Base-by-base conservation (phyloP, 768 basidiomycete species). In the Russula griseocarnosa region DNA sequence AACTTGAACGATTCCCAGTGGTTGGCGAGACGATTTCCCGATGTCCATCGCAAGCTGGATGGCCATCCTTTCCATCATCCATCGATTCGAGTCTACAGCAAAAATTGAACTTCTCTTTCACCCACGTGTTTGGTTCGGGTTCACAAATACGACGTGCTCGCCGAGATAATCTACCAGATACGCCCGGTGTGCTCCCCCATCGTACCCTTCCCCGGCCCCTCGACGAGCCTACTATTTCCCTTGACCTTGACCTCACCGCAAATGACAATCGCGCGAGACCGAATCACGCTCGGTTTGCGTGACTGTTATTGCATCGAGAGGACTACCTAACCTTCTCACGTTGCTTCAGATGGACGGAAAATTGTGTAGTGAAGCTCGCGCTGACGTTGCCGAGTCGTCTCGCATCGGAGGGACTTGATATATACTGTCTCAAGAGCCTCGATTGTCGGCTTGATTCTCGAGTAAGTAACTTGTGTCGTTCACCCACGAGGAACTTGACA, bases 371-470 rank as follows among this genome's bases (percentile, higher is more conserved):
- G 75, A 71, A 58, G 70, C 79, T 1, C 66, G 77, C 22, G 77
- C 71, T 50, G 79, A 74, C 55, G 73, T 81, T 28, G 73, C 76
- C 4, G 74, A 78, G 40, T 66, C 76, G 3, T 75, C 77, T 26
- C 73, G 71, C 30, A 64, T 77, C 74, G 9, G 76, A 73, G 34
- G 78, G 80, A 10, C 30, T 74, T 50, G 79, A 81, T 44, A 70
- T 81, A 16, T 73, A 78, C 65, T 80, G 80, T 67, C 73, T 80
- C 67, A 79, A 81, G 61, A 51, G 58, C 14, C 66, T 69, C 4
- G 18, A 42, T 5, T 59, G n/a, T 56, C 55, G 46, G 20, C 55
- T 46, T n/a, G 56, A 61, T 18, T 26, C 64, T 42, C 34, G 71
- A 67, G 60, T 75, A 72, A 62, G 76, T 70, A 5, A 60, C 65